These are phyloP conservation scores for Saitozyma sp. DNA, from an alignment of 768 basidiomycete species.

Conservation along the genomic window DNA sequence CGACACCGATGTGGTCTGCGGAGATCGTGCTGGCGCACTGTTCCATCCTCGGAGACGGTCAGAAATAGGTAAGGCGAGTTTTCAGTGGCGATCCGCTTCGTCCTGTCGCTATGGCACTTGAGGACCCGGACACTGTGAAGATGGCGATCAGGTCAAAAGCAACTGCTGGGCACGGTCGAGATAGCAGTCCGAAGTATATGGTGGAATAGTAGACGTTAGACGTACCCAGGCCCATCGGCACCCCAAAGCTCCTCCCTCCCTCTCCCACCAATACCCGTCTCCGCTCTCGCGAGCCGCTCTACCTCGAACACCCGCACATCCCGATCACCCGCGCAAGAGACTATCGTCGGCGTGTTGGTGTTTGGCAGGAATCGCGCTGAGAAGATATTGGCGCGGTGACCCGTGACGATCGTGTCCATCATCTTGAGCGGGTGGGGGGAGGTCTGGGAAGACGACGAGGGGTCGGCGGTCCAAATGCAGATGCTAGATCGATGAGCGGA, in stretches of 20 bases:
- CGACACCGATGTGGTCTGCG: constrained; percentile 68
- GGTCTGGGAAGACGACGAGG: constrained; percentile 16
- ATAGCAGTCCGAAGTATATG: not conserved
- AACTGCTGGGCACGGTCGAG: no score
- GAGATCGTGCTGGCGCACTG: constrained; percentile 84
- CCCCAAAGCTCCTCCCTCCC: constrained; percentile 17
- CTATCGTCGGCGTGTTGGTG: constrained; percentile 64
- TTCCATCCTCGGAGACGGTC: constrained; percentile 66
- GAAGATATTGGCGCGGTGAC: constrained; percentile 82
- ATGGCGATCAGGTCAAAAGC: constrained; percentile 3
- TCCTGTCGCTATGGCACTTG: constrained; percentile 67
- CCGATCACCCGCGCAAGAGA: constrained; percentile 62
- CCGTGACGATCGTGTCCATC: constrained; percentile 71
- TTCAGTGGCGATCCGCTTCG: constrained; percentile 71
- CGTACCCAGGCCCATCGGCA: constrained; percentile 38
- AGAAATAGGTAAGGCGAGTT: constrained; percentile 42
- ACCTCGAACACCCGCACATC: constrained; percentile 79
- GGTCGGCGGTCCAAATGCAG: constrained; percentile 74
- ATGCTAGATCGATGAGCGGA: constrained; percentile 56
- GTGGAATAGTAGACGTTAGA: not conserved
- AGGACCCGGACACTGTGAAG: constrained; percentile 53
- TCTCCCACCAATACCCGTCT: constrained; percentile 42
- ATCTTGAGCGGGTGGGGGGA: constrained; percentile 60
- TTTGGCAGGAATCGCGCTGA: constrained; percentile 75
- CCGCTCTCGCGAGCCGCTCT: constrained; percentile 53